Conservation (phyloP, 768 basidiomycete genomes). For the Phylloporus sp. region DNA sequence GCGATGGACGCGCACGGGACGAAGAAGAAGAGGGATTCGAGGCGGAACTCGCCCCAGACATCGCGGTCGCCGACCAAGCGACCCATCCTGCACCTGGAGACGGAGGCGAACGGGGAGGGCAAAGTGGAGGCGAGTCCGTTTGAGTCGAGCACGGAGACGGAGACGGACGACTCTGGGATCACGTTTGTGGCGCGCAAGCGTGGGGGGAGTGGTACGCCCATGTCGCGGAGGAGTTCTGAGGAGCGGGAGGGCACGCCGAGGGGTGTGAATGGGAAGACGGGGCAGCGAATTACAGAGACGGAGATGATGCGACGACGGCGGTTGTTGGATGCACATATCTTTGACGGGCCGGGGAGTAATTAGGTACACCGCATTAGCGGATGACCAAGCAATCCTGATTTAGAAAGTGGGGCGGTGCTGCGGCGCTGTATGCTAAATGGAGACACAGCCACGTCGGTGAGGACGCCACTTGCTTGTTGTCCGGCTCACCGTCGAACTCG, state of each 20-base stretch:
- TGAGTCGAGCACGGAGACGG: slow-evolving; percentile 58
- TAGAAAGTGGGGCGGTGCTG: slow-evolving; percentile 29
- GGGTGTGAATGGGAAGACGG: slow-evolving; percentile 39
- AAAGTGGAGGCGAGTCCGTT: slow-evolving; percentile 26
- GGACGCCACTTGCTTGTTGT: slow-evolving; percentile 24
- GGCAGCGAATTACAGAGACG: slow-evolving; percentile 69
- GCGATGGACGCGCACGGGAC: slow-evolving; percentile 7
- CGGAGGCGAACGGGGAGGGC: slow-evolving; percentile 1
- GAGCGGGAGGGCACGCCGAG: slow-evolving; percentile 29
- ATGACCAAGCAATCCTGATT: slow-evolving; percentile 14
- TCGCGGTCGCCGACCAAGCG: slow-evolving; percentile 23
- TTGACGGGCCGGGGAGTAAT: slow-evolving; percentile 25
- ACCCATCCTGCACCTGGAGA: not conserved
- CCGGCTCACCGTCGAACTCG: slow-evolving; percentile 1
- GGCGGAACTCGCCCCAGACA: slow-evolving; percentile 20
- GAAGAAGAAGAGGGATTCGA: slow-evolving; percentile 27
- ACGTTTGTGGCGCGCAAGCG: slow-evolving; percentile 64
- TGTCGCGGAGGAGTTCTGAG: slow-evolving; percentile 19
- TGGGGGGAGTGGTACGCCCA: slow-evolving; percentile 27
- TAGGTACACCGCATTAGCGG: slow-evolving; percentile 22
- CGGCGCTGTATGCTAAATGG: slow-evolving; percentile 32
- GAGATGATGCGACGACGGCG: slow-evolving; percentile 77
- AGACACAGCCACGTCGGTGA: slow-evolving; percentile 32
- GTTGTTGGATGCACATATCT: slow-evolving; percentile 70
- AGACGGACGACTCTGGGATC: slow-evolving; percentile 66